Percentiles rank a stretch among this genome's conserved stretches.
phyloP scores from a whole-genome alignment of 148 eudicot species.

The Selenicereus undatus region DNA sequence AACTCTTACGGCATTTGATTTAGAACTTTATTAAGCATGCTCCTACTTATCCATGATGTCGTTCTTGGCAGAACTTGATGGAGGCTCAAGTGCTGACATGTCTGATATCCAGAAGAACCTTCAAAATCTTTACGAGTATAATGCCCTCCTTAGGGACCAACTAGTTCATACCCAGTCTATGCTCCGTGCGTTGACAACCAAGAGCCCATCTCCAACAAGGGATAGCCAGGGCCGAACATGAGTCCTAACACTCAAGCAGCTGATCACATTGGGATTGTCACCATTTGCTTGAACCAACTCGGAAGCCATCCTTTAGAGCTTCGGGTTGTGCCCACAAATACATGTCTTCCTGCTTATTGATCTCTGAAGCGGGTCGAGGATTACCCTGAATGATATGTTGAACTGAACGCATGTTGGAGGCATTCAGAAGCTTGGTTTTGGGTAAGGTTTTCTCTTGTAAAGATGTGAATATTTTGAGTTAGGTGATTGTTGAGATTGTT shows the following conservation, averaged over 20 bases:
- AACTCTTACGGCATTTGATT: neutral
- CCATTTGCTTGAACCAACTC: neutral
- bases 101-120: constrained; percentile 39
- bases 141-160: constrained; percentile 45
- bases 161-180: constrained; percentile 34
- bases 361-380: no score
- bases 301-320: neutral
- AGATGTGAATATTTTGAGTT: neutral
- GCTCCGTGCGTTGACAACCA: constrained; percentile 32
- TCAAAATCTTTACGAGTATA: constrained; percentile 46
- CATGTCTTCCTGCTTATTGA: neutral
- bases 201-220: neutral
- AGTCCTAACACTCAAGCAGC: neutral
- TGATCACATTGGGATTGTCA: neutral
- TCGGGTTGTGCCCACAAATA: neutral
- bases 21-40: neutral
- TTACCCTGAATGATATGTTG: neutral
- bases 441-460: neutral
- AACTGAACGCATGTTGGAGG: neutral
- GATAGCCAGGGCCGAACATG: neutral
- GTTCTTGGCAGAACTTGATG: constrained; percentile 28
- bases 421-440: neutral
- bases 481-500: neutral
- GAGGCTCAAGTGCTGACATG: constrained; percentile 26
- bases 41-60: neutral